Percentiles rank a stretch among this genome's conserved stretches.
Evolutionary conservation across 192 early-diverging fungal genomes (phyloP).

Genomic region (Gryganskiella cystojenkinii): DNA sequence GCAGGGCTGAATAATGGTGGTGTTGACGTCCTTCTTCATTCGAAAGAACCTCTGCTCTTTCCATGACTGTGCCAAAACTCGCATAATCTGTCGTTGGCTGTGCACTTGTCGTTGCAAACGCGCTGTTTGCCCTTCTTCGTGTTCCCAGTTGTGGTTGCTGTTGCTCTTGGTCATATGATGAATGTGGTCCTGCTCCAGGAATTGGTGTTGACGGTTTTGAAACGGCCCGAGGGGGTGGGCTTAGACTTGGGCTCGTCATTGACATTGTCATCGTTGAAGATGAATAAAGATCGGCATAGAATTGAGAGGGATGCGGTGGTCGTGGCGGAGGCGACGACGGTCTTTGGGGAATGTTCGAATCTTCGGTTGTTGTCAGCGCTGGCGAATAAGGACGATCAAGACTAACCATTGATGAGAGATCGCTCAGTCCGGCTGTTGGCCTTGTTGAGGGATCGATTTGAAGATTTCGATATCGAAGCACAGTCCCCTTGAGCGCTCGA

Average conservation of each 20-base stretch:
- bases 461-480: constrained; percentile 22
- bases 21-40: constrained; percentile 1
- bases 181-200: constrained; percentile 1
- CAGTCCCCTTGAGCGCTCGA: constrained; percentile 49
- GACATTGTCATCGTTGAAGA: constrained; percentile 3
- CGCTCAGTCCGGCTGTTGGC: neutral
- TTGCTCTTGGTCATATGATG: constrained; percentile 5
- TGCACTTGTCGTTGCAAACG: constrained; percentile 14
- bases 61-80: constrained; percentile 50
- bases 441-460: neutral
- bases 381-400: constrained; percentile 6
- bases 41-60: constrained; percentile 32
- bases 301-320: constrained; percentile 16
- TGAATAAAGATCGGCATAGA: constrained; percentile 13
- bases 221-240: neutral
- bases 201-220: neutral
- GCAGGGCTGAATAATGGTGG: neutral
- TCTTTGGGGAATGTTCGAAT: neutral
- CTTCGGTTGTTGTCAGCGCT: constrained; percentile 12
- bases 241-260: neutral
- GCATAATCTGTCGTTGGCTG: constrained; percentile 26
- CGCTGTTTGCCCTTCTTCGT: constrained; percentile 1
- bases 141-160: neutral
- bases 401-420: constrained; percentile 7
- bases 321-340: constrained; percentile 27